A percentile compares a stretch with the other conserved stretches of the same genome.
Conservation (phyloP, 2,329 filamentous ascomycete species). For the Colletotrichum destructivum region DNA sequence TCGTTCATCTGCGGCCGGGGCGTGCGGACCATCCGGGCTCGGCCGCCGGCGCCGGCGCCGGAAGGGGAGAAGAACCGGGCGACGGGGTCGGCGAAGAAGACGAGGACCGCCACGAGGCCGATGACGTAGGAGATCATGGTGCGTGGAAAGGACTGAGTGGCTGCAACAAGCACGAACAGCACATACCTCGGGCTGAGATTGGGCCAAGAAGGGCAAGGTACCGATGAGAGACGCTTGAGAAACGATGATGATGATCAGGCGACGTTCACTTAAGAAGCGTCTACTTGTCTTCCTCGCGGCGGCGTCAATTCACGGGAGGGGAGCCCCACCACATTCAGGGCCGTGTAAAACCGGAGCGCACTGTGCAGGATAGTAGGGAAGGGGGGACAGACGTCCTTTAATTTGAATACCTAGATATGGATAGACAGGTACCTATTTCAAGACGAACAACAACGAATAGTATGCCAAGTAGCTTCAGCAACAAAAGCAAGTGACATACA, state of each 20-base stretch:
- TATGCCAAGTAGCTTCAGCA: background rate
- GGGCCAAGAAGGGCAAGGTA: background rate
- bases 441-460: background rate
- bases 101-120: conserved; percentile 57
- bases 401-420: background rate
- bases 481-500: background rate
- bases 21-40: conserved; percentile 48
- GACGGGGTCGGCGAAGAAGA: conserved; percentile 63
- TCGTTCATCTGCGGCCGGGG: conserved; percentile 65
- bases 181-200: background rate
- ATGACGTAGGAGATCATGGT: conserved; percentile 63
- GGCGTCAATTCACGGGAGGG: background rate
- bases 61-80: conserved; percentile 53
- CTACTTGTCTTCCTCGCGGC: background rate
- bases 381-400: too few species aligned
- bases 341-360: conserved; percentile 13
- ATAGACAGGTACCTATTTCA: conserved; percentile 24
- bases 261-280: background rate
- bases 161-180: background rate
- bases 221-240: background rate
- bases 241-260: background rate
- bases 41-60: conserved; percentile 19
- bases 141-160: background rate
- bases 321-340: conserved; percentile 2
- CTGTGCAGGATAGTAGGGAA: background rate